These are phyloP conservation scores for Epichloe coenophiala DNA, from an alignment of 2,329 filamentous ascomycete genomes.

Conservation along the genomic window DNA sequence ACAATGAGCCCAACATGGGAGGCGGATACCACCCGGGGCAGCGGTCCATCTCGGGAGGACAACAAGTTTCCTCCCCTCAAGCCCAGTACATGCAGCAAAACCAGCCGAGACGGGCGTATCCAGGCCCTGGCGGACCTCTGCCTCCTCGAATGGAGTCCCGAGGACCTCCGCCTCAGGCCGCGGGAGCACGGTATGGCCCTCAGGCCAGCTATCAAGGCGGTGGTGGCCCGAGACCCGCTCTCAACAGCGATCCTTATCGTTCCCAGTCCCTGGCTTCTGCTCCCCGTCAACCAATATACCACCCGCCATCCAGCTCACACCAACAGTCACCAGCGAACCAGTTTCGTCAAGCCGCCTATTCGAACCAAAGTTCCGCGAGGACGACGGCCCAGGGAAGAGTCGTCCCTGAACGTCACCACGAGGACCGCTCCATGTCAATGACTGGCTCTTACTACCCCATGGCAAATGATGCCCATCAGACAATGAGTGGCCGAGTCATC, in stretches of 20 bases:
- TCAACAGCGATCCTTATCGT: slow-evolving; percentile 76
- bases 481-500: slow-evolving; percentile 84
- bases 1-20: slow-evolving; percentile 25
- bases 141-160: slow-evolving; percentile 53
- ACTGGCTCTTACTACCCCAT: slow-evolving; percentile 57
- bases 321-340: slow-evolving; percentile 56
- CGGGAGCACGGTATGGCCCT: slow-evolving; percentile 27
- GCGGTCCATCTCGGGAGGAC: slow-evolving; percentile 37
- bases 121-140: slow-evolving; percentile 32
- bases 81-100: slow-evolving; percentile 34
- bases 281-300: slow-evolving; percentile 60
- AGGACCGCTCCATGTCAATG: slow-evolving; percentile 94
- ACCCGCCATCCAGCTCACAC: slow-evolving; percentile 46
- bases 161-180: slow-evolving; percentile 30
- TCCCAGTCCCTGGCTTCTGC: slow-evolving; percentile 83
- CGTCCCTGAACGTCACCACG: slow-evolving; percentile 80
- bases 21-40: slow-evolving; percentile 41
- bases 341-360: slow-evolving; percentile 62
- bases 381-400: slow-evolving; percentile 86
- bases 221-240: slow-evolving; percentile 49
- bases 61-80: slow-evolving; percentile 25
- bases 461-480: slow-evolving; percentile 72
- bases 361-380: slow-evolving; percentile 52
- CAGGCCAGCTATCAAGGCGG: slow-evolving; percentile 51
- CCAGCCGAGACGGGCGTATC: slow-evolving; percentile 30